These are phyloP conservation scores for Pseudocercospora vitis DNA, from an alignment of 2,329 filamentous ascomycete species.

Conservation along the genomic window DNA sequence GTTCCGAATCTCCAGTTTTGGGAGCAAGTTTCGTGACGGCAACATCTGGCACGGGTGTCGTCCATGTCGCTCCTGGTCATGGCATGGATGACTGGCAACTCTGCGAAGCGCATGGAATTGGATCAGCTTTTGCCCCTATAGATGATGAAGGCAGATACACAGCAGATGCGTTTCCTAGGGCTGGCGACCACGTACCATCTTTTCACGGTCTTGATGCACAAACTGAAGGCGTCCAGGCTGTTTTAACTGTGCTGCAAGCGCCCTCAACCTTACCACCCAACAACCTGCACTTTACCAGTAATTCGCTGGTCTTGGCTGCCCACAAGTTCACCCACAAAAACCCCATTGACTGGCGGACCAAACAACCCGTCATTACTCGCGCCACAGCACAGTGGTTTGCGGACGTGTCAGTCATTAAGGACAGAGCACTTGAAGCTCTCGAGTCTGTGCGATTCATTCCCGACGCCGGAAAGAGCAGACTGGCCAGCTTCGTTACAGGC, in stretches of 20 bases:
- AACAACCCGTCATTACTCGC: slow-evolving; percentile 83
- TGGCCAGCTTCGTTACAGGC: slow-evolving; percentile 82
- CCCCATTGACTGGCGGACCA: slow-evolving; percentile 96
- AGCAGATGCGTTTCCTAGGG: slow-evolving; percentile 67
- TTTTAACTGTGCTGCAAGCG: slow-evolving; percentile 67
- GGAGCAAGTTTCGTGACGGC: slow-evolving; percentile 86
- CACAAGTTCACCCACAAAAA: slow-evolving; percentile 86
- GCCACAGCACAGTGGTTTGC: slow-evolving; percentile 99
- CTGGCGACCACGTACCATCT: slow-evolving; percentile 51
- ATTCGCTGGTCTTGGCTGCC: slow-evolving; percentile 61
- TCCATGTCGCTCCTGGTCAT: slow-evolving; percentile 91
- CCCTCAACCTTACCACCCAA: slow-evolving; percentile 19
- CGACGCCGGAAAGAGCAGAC: slow-evolving; percentile 66
- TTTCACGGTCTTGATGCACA: slow-evolving; percentile 74
- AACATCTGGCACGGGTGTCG: slow-evolving; percentile 89
- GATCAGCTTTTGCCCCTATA: slow-evolving; percentile 72
- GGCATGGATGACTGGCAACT: slow-evolving; percentile 94
- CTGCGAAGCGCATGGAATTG: slow-evolving; percentile 69
- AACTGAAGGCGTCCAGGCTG: slow-evolving; percentile 65
- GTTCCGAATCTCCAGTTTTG: slow-evolving; percentile 64
- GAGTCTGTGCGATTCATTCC: slow-evolving; percentile 76
- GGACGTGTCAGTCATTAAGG: slow-evolving; percentile 80
- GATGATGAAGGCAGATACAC: slow-evolving; percentile 82
- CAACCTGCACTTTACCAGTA: neutral
- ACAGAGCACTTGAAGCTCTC: slow-evolving; percentile 68